Evolutionary conservation across 1,139 yeast genomes (phyloP).

Genomic region (Casaregolazyma suthepensis): DNA sequence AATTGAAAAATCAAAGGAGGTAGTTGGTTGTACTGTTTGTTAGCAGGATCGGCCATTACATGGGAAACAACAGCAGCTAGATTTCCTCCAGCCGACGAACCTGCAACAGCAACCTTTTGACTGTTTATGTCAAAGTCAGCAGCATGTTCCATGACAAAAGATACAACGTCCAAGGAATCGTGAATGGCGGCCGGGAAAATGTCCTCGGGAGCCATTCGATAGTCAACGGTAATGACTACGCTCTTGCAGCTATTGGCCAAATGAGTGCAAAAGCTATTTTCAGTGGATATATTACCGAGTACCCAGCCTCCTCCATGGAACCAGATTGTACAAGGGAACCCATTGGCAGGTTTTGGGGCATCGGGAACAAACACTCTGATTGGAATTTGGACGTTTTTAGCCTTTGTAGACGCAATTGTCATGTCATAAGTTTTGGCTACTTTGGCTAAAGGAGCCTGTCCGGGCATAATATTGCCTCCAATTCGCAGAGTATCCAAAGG

Average conservation of each 20-base stretch:
- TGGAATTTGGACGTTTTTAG: constrained; percentile 28
- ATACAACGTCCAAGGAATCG: constrained; percentile 23
- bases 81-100: constrained; percentile 47
- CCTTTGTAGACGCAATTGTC: constrained; percentile 36
- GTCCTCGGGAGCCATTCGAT: constrained; percentile 34
- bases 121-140: constrained; percentile 31
- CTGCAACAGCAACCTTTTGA: constrained; percentile 38
- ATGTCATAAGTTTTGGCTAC: constrained; percentile 34
- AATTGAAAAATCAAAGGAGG: constrained; percentile 40
- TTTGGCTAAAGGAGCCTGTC: constrained; percentile 34
- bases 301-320: constrained; percentile 49
- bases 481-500: constrained; percentile 37
- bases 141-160: constrained; percentile 14
- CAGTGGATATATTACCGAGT: constrained; percentile 42
- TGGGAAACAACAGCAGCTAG: constrained; percentile 40
- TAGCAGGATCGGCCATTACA: constrained; percentile 14
- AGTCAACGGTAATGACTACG: constrained; percentile 38
- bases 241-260: constrained; percentile 37
- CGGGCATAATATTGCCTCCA: constrained; percentile 46
- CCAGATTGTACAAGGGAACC: constrained; percentile 45
- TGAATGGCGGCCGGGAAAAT: constrained; percentile 39
- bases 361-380: constrained; percentile 41
- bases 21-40: constrained; percentile 12
- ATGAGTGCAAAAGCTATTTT: constrained; percentile 43
- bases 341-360: constrained; percentile 35